Evolutionary conservation across 768 basidiomycete genomes (phyloP), one percentile per base, ranked within the genome.

Genomic region (Russula sp.): DNA sequence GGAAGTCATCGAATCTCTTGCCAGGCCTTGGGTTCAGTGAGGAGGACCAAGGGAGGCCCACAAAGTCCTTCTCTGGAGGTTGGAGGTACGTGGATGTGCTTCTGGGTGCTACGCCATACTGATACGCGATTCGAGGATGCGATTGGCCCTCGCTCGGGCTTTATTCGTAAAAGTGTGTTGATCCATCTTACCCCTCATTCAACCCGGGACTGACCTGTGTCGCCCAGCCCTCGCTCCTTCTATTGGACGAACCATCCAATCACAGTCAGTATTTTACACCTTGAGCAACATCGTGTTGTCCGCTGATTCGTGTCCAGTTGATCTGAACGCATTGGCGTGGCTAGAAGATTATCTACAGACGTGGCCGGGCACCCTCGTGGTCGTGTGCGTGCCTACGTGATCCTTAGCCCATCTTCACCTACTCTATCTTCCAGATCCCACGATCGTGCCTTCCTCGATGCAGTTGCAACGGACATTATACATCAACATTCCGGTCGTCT

Each of bases 401-500:
- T 32, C 31, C 22, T 42, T 37, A 18, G 14, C 16, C 60, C 32
- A 4, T 42, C 31, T 58, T 31, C 31, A 14, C 22, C 52, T 27
- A 35, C 37, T 44, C 6, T 37, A 48, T 54, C 64, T 32, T 62
- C 53, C 66, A 93, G 91, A 35, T 96, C 96, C 57, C 97, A 99
- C 80, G 97, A 99, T 74, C 88, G 97, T 71, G 92, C 94, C 40
- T 98, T 98, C 83, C 77, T 98, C 86, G 96, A 98, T 73, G 89
- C 91, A 16, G 92, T 98, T 42, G 96, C 97, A 4, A 98, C 97
- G 18, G 97, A 99, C 73, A 98, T 99, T 67, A 84, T 98, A n/a
- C 93, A 97, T 73, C 94, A 92, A 74, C 94, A 98, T 73, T 94
- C 89, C 0, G 88, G 81, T 58, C 83, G 97, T 51, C 80, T 98